Base-by-base conservation (phyloP, 495 filamentous ascomycete species). In the Penicillium riverlandense region DNA sequence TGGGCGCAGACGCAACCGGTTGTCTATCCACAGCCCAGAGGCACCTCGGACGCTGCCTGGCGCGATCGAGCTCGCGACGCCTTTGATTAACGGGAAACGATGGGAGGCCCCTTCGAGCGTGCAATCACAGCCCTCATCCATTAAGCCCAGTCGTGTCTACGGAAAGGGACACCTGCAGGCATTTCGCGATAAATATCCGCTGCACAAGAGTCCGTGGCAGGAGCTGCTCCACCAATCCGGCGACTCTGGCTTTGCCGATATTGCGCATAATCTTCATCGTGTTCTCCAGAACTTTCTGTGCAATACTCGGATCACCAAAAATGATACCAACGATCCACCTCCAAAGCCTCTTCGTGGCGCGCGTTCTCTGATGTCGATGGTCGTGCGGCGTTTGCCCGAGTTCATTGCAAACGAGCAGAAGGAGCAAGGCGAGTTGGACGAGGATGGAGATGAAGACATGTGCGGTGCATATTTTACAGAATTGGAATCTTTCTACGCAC, bases 311-410 rank as follows among this genome's bases (percentile, higher is more conserved):
- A 29, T 57, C 16, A 11, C 38, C 2, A 52, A 41, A 35, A 34
- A 8, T 14, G 36, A 36, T 27, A 10, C 35, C 11, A 35, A 14
- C 8, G n/a, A 7, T 5, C 16, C 12, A 35, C 35, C 38, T 8
- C 13, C 13, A 35, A 34, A 42, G 14, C 10, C 29, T 12, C 15
- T 29, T 14, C 55, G 45, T 14, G 67, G 63, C n/a, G 58, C 72
- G 12, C 67, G 76, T 28, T 82, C 83, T 9, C 63, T 89, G 15
- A 57, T 86, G n/a, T 77, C 79, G 6, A 83, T 81, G 67, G 79
- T 79, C 44, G 61, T 82, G 29, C 73, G 80, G 47, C 73, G 74
- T 28, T 59, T 88, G 8, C 84, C 85, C 0, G 66, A 71, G 7
- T 85, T 80, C 60, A 82, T 89, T 46, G 61, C 66, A 3, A 65